Evolutionary conservation across 2,329 filamentous ascomycete genomes (phyloP).

Genomic region (Neonectria ditissima): DNA sequence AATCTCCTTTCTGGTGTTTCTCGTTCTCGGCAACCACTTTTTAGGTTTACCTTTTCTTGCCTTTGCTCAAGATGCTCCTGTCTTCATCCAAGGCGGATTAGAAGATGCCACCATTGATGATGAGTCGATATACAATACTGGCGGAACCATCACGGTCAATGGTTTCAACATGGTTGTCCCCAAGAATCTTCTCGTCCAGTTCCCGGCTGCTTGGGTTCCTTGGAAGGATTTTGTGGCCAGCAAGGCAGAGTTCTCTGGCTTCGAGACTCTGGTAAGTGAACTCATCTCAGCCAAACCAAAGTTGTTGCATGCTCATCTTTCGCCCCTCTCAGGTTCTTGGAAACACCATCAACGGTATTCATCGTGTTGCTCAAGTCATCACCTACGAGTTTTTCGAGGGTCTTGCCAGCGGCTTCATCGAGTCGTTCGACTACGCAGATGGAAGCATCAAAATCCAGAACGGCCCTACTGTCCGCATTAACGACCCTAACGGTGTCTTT

Average conservation of each 20-base stretch:
- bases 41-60: slow-evolving; percentile 7
- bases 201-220: slow-evolving; percentile 53
- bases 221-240: slow-evolving; percentile 53
- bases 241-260: slow-evolving; percentile 49
- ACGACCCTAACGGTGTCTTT: slow-evolving; percentile 60
- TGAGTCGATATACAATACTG: slow-evolving; percentile 55
- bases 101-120: slow-evolving; percentile 49
- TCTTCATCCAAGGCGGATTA: slow-evolving; percentile 49
- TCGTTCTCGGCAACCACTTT: slow-evolving; percentile 8
- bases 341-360: slow-evolving; percentile 50
- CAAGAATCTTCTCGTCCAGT: slow-evolving; percentile 62
- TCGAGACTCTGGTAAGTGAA: slow-evolving; percentile 49
- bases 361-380: slow-evolving; percentile 50
- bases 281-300: neutral
- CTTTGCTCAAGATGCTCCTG: slow-evolving; percentile 15
- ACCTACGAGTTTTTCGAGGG: slow-evolving; percentile 52
- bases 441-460: slow-evolving; percentile 50
- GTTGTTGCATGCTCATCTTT: neutral
- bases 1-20: slow-evolving; percentile 9
- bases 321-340: slow-evolving; percentile 48
- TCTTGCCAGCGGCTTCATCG: slow-evolving; percentile 51
- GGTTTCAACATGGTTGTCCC: slow-evolving; percentile 59
- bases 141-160: slow-evolving; percentile 59
- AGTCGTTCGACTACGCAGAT: slow-evolving; percentile 49
- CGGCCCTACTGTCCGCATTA: slow-evolving; percentile 52